Percentiles rank a stretch among this genome's conserved stretches.
Evolutionary conservation across 2,329 filamentous ascomycete genomes (phyloP).

Genomic region (Fusarium lateritium): DNA sequence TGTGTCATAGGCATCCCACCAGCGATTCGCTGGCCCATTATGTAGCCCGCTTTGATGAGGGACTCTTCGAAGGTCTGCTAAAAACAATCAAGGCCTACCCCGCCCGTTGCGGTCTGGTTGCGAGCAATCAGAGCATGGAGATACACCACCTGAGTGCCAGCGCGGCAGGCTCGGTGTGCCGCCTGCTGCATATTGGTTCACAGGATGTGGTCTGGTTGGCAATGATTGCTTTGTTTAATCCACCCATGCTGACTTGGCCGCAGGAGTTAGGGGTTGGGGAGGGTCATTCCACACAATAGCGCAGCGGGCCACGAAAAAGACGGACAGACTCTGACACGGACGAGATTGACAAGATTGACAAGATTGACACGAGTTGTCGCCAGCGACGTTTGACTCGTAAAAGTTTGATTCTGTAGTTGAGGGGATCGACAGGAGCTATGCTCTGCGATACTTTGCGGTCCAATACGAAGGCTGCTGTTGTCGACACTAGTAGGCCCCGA

Average conservation of each 20-base stretch:
- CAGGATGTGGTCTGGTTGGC: conserved; percentile 44
- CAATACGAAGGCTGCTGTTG: conserved; percentile 29
- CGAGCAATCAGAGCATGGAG: conserved; percentile 45
- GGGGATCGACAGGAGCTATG: conserved; percentile 39
- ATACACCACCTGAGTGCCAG: conserved; percentile 31
- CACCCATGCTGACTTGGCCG: conserved; percentile 48
- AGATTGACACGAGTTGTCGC: conserved; percentile 8
- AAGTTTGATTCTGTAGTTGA: conserved; percentile 19
- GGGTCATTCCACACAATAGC: conserved; percentile 37
- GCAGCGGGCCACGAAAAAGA: conserved; percentile 37
- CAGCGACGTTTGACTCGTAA: conserved; percentile 28
- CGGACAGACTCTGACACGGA: conserved; percentile 18
- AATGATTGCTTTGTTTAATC: conserved; percentile 42
- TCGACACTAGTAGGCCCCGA: conserved; percentile 26
- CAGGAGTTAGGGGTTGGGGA: conserved; percentile 29
- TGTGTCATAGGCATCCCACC: conserved; percentile 32
- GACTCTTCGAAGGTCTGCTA: conserved; percentile 24
- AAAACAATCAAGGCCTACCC: conserved; percentile 34
- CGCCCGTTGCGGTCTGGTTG: conserved; percentile 25
- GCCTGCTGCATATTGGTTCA: conserved; percentile 45
- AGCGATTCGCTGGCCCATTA: conserved; percentile 44
- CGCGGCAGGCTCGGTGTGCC: conserved; percentile 49
- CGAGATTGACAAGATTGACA: conserved; percentile 1
- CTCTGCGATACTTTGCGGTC: conserved; percentile 25
- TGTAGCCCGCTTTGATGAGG: conserved; percentile 34